These are phyloP conservation scores for Globisporangium solare DNA, from an alignment of 352 stramenopile species.

Conservation along the genomic window DNA sequence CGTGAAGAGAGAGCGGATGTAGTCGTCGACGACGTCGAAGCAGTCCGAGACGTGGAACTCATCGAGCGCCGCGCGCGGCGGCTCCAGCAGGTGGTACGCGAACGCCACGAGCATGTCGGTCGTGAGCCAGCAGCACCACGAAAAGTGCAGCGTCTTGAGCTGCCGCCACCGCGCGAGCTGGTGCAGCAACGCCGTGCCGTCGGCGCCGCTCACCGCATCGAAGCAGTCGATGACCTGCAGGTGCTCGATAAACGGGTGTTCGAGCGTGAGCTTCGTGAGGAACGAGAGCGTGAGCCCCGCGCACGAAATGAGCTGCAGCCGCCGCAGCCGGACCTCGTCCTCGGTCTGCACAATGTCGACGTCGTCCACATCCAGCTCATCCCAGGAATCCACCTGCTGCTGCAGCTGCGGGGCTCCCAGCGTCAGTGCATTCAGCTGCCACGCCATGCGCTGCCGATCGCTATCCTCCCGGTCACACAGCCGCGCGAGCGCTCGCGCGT, in stretches of 20 bases:
- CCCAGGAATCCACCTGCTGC: constrained; percentile 57
- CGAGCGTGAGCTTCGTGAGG: constrained; percentile 26
- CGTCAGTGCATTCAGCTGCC: constrained; percentile 27
- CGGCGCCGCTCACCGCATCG: constrained; percentile 34
- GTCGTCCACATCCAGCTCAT: constrained; percentile 67
- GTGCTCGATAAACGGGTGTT: constrained; percentile 50
- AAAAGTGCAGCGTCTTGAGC: constrained; percentile 65
- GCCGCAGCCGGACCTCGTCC: constrained; percentile 46
- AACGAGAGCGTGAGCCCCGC: constrained; percentile 52
- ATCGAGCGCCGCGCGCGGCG: constrained; percentile 34
- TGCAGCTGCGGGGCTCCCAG: constrained; percentile 18
- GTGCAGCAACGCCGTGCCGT: constrained; percentile 39
- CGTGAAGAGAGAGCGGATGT: constrained; percentile 54
- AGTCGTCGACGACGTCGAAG: constrained; percentile 77
- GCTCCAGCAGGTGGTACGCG: constrained; percentile 62
- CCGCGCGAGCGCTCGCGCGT: constrained; percentile 40
- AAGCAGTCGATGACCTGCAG: constrained; percentile 74
- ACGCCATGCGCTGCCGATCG: constrained; percentile 39
- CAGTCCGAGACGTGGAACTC: constrained; percentile 58
- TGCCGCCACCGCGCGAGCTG: constrained; percentile 44
- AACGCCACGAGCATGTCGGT: constrained; percentile 71
- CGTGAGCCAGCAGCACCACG: constrained; percentile 81
- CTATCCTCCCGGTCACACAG: constrained; percentile 31
- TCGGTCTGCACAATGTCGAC: constrained; percentile 58
- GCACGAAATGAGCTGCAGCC: constrained; percentile 68